These are phyloP conservation scores for Kwoniella pini DNA, from an alignment of 768 basidiomycete genomes.

Conservation along the genomic window DNA sequence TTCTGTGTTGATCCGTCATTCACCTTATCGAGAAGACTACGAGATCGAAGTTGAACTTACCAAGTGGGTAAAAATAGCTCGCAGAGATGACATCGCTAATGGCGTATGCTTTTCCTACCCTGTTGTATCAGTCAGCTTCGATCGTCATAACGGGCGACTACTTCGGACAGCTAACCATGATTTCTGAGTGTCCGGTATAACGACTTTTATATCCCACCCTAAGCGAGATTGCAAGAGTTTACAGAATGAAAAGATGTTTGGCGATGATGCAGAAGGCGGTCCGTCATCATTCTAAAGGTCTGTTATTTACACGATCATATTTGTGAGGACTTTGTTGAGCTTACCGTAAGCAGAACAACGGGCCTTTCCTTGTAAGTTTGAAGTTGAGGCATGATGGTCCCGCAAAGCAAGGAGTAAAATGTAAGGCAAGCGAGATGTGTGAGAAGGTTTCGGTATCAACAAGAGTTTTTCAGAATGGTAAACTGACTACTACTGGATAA, in stretches of 20 bases:
- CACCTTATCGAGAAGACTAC: not conserved
- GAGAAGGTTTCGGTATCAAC: not conserved
- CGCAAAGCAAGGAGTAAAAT: not conserved
- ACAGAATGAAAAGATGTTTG: conserved; percentile 56
- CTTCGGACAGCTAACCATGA: conserved; percentile 45
- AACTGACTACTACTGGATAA: too few species aligned
- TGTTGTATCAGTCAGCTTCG: conserved; percentile 22
- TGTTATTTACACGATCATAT: not conserved
- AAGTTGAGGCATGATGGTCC: conserved; percentile 21
- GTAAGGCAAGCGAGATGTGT: not conserved
- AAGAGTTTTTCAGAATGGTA: too few species aligned
- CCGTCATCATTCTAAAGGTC: conserved; percentile 56
- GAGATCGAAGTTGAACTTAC: conserved; percentile 13
- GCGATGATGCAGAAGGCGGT: conserved; percentile 53
- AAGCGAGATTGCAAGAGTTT: conserved; percentile 42
- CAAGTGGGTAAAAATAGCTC: conserved; percentile 54
- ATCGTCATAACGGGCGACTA: not conserved
- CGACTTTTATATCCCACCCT: conserved; percentile 55
- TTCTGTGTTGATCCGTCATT: conserved; percentile 19
- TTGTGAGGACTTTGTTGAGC: conserved; percentile 4
- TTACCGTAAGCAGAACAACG: conserved; percentile 50
- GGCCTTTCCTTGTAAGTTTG: conserved; percentile 36
- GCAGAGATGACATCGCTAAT: conserved; percentile 52
- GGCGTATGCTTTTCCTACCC: conserved; percentile 53
- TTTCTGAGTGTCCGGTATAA: conserved; percentile 55